Percentiles rank a stretch among this genome's conserved stretches.
phyloP scores from a whole-genome alignment of 2,329 filamentous ascomycete species.

The Calonectria multiphialidica region DNA sequence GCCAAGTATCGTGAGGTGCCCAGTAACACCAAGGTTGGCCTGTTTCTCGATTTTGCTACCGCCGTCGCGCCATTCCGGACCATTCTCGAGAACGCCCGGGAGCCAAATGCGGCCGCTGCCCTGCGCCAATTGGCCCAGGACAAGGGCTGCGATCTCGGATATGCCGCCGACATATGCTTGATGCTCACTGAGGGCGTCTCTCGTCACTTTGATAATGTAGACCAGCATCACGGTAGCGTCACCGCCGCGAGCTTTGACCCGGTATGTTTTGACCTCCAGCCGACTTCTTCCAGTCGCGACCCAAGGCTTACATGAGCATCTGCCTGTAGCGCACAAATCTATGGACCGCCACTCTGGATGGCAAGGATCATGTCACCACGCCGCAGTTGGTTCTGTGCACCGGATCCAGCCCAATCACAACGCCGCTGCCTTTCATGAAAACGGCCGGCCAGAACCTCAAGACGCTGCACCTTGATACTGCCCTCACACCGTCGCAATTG shows the following conservation, averaged over 20 bases:
- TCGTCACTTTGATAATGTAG: slow-evolving; percentile 51
- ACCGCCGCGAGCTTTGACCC: slow-evolving; percentile 46
- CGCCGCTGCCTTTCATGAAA: slow-evolving; percentile 55
- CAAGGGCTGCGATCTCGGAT: slow-evolving; percentile 67
- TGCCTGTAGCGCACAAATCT: slow-evolving; percentile 22
- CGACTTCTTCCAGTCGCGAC: background rate
- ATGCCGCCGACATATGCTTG: slow-evolving; percentile 68
- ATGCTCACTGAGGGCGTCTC: slow-evolving; percentile 59
- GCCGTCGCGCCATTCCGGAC: slow-evolving; percentile 64
- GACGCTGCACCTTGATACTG: slow-evolving; percentile 64
- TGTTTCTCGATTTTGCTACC: slow-evolving; percentile 69
- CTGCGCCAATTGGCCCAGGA: slow-evolving; percentile 66
- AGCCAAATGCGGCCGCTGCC: slow-evolving; percentile 66
- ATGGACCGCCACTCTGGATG: slow-evolving; percentile 42
- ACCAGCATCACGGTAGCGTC: slow-evolving; percentile 52
- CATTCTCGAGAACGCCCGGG: slow-evolving; percentile 59
- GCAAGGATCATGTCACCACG: slow-evolving; percentile 50
- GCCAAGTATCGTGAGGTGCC: slow-evolving; percentile 71
- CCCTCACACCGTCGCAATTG: slow-evolving; percentile 65
- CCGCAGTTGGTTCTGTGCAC: slow-evolving; percentile 68
- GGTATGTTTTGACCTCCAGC: slow-evolving; percentile 14
- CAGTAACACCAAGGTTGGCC: slow-evolving; percentile 71
- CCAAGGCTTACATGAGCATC: background rate
- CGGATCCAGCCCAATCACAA: slow-evolving; percentile 63
- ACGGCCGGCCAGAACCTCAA: slow-evolving; percentile 19